Conservation (phyloP, 192 early-diverging fungal genomes). For the Funneliformis geosporum region DNA sequence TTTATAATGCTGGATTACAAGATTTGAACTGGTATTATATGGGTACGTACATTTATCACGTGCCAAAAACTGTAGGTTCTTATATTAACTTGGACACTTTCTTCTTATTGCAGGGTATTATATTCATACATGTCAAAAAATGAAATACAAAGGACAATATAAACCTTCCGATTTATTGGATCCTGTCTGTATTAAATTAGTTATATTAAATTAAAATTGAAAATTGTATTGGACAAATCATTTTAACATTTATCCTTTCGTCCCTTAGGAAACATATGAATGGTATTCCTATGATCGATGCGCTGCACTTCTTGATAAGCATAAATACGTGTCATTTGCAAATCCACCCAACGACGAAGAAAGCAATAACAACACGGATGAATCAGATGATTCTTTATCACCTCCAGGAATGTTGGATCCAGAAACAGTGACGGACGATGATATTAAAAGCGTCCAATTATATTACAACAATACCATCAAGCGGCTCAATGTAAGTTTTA, state of each 20-base stretch:
- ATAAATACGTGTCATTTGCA: constrained; percentile 54
- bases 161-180: constrained; percentile 83
- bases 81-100: not conserved
- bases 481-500: not conserved
- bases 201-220: constrained; percentile 27
- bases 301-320: constrained; percentile 49
- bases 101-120: constrained; percentile 70
- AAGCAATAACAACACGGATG: constrained; percentile 32
- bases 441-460: not conserved
- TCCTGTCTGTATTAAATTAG: constrained; percentile 45
- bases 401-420: constrained; percentile 33
- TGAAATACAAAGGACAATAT: constrained; percentile 93
- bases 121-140: constrained; percentile 88
- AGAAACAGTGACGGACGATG: constrained; percentile 6
- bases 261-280: constrained; percentile 44
- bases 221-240: constrained; percentile 23
- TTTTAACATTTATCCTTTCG: constrained; percentile 26
- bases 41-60: constrained; percentile 54
- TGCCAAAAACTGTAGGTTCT: not conserved
- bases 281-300: constrained; percentile 58
- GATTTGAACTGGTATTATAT: constrained; percentile 85
- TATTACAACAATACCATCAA: not conserved
- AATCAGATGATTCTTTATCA: not conserved
- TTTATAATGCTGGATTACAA: constrained; percentile 45
- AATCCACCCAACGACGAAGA: constrained; percentile 24